phyloP scores from a whole-genome alignment of 805 yeast species.

The Yarrowia bubula region DNA sequence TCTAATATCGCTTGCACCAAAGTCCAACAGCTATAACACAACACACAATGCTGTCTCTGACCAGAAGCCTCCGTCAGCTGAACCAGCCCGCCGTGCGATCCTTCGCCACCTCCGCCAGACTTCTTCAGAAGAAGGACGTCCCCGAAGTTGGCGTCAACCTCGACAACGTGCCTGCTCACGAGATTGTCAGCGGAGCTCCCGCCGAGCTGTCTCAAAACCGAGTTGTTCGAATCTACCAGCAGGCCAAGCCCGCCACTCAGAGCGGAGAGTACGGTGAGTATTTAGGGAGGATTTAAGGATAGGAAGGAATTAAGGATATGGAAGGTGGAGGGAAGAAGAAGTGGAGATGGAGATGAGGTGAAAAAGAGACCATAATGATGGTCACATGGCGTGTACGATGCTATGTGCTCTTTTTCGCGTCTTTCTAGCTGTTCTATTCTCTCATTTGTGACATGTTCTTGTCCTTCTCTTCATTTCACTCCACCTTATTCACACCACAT shows the following conservation, averaged over 20 bases:
- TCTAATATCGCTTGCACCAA: neutral
- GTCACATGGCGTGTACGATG: too few relatives aligned
- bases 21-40: constrained; percentile 18
- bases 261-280: constrained; percentile 48
- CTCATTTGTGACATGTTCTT: neutral
- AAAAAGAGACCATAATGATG: too few relatives aligned
- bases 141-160: constrained; percentile 21
- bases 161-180: constrained; percentile 39
- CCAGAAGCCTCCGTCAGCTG: constrained; percentile 26
- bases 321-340: neutral
- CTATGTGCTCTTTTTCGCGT: too few relatives aligned
- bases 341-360: neutral
- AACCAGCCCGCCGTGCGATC: constrained; percentile 27
- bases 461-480: neutral
- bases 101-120: constrained; percentile 25
- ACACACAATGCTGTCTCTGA: constrained; percentile 25
- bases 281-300: neutral
- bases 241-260: constrained; percentile 79
- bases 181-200: constrained; percentile 76
- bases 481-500: neutral
- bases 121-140: constrained; percentile 25
- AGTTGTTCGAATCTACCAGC: constrained; percentile 73
- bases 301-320: neutral
- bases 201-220: constrained; percentile 56
- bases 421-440: too few relatives aligned